phyloP scores from a whole-genome alignment of 495 filamentous ascomycete genomes.

The Extremus antarcticus region DNA sequence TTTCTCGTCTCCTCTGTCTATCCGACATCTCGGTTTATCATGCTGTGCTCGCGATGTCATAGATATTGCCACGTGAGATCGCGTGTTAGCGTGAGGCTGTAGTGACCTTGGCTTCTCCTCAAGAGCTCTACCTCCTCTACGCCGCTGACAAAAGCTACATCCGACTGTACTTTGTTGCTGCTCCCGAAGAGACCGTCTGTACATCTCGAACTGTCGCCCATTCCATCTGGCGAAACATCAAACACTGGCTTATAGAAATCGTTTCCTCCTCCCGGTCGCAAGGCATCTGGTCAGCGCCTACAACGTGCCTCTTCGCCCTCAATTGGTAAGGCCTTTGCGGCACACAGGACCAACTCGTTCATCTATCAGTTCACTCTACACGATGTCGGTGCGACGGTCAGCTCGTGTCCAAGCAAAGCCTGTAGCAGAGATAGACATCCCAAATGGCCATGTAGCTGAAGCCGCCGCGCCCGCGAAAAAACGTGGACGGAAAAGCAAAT shows the following conservation, averaged over 20 bases:
- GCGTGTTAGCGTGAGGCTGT: neutral
- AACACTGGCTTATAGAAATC: too few species aligned
- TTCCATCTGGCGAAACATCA: too few species aligned
- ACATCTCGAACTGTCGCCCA: too few species aligned
- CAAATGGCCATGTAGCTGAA: slow-evolving; percentile 22
- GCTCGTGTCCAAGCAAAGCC: slow-evolving; percentile 15
- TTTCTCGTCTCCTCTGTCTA: too few species aligned
- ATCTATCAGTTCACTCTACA: neutral
- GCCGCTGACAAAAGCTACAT: neutral
- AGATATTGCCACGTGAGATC: neutral
- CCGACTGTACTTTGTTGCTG: too few species aligned
- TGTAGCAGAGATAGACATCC: slow-evolving; percentile 16
- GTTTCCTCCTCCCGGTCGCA: too few species aligned
- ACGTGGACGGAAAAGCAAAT: slow-evolving; percentile 9
- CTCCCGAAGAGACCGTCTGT: too few species aligned
- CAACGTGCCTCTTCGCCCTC: too few species aligned
- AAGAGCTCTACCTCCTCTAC: neutral
- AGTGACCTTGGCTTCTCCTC: neutral
- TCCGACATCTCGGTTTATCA: too few species aligned
- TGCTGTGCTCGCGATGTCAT: too few species aligned
- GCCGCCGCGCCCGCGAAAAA: slow-evolving; percentile 9
- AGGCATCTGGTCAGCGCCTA: too few species aligned
- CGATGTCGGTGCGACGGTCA: slow-evolving; percentile 29
- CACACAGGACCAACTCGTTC: neutral
- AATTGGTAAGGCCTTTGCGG: too few species aligned